Evolutionary conservation across 108 stramenopile species (phyloP), one percentile per base, ranked within the genome.

Genomic region (Cylindrotheca fusiformis): DNA sequence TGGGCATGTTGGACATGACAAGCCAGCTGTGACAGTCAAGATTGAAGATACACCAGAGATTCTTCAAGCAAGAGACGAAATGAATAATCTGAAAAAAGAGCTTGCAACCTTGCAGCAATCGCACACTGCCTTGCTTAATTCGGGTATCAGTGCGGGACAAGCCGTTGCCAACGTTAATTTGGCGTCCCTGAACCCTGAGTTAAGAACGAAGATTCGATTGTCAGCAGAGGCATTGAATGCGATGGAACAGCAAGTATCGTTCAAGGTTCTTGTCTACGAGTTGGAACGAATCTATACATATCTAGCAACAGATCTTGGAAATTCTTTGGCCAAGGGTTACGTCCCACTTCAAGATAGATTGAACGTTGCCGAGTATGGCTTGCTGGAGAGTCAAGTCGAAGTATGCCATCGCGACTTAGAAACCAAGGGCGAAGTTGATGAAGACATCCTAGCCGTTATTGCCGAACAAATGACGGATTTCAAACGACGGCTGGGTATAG

Each of bases 351-450:
- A 96, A 65, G 94, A 98, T 81, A 75, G 96, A 56, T 68, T 95
- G 32, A 91, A 95, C 33, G 96, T 98, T 33, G 97, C 97, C 21
- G 97, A 98, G 65, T 97, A 96, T 69, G 96, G 95, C 24, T 76
- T 98, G 26, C 67, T 98, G 8, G 97, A 97, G 58, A 82, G 87
- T 8, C 97, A 98, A 71, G 60, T 97, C 28, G 85, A 79, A 3
- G 83, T 74, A 65, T 83, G 92, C 63, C 76, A 77, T 55, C 74
- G 70, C 19, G 83, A 91, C 52, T 60, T 91, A 28, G 77, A 82
- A 29, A 53, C 71, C 21, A 76, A 63, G 23, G 86, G 83, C 2
- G 79, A 78, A 27, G 47, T 92, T 19, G 94, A 95, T 66, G 72
- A 68, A 2, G 91, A 92, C 58, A 84, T 95, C 12, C 69, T 95